Conservation (phyloP, 148 eudicot species). For the Amaranthus palmeri region DNA sequence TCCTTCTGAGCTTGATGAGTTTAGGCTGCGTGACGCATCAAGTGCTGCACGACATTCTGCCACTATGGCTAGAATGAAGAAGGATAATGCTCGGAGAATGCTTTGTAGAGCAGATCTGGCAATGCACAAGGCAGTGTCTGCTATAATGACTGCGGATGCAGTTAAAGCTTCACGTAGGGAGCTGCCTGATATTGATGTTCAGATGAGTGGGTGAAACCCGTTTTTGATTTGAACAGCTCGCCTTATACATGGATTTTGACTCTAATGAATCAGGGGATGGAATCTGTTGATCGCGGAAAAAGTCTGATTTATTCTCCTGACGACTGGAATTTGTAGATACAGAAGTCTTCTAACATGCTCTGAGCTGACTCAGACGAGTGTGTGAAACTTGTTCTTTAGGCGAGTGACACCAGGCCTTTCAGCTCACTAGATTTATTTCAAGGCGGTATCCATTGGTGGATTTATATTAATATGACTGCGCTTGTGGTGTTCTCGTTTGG, state of each 20-base stretch:
- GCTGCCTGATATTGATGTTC: conserved; percentile 25
- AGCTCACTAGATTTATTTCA: conserved; percentile 10
- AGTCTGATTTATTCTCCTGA: conserved; percentile 1
- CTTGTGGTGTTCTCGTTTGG: conserved; percentile 21
- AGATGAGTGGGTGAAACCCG: conserved; percentile 20
- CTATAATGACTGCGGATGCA: conserved; percentile 85
- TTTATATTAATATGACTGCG: conserved; percentile 8
- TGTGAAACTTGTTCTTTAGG: conserved; percentile 13
- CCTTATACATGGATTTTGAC: neutral
- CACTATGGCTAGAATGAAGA: conserved; percentile 70
- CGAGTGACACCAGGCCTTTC: conserved; percentile 11
- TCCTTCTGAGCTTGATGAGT: conserved; percentile 66
- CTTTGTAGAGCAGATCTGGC: conserved; percentile 75
- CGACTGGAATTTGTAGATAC: conserved; percentile 17
- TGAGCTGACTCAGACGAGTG: conserved; percentile 23
- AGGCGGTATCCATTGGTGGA: conserved; percentile 12
- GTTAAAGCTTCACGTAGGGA: conserved; percentile 44
- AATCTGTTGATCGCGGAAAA: neutral
- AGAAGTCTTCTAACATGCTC: conserved; percentile 20
- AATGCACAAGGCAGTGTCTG: conserved; percentile 79
- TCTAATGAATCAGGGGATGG: conserved; percentile 7
- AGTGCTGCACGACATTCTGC: conserved; percentile 73
- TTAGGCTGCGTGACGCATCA: conserved; percentile 74
- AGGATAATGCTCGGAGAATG: conserved; percentile 77
- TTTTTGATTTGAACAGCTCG: conserved; percentile 3